Conservation (phyloP, 106 monocot species). For the Dioscorea dumetorum region DNA sequence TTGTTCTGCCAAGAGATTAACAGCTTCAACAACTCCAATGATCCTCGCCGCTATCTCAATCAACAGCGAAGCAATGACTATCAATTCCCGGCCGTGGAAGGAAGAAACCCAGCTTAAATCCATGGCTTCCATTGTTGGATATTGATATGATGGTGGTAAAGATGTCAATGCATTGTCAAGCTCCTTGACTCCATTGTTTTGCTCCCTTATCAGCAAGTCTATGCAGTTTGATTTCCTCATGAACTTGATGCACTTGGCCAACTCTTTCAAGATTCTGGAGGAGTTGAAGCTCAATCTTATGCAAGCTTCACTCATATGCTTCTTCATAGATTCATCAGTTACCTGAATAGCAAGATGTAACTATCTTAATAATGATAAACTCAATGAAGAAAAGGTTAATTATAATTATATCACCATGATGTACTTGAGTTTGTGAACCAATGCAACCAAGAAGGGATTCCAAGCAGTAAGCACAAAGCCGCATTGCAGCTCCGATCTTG, state of each 20-base stretch:
- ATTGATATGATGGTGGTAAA: constrained; percentile 2
- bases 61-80: constrained; percentile 34
- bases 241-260: constrained; percentile 9
- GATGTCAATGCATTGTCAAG: constrained; percentile 9
- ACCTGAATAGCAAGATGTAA: background rate
- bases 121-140: background rate
- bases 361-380: too few relatives aligned
- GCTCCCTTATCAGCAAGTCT: constrained; percentile 1
- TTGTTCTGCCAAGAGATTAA: constrained; percentile 18
- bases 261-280: constrained; percentile 14
- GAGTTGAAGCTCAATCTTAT: constrained; percentile 1
- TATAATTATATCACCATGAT: background rate
- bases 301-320: constrained; percentile 2
- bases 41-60: constrained; percentile 42
- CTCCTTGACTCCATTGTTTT: constrained; percentile 7
- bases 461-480: constrained; percentile 17
- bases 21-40: constrained; percentile 23
- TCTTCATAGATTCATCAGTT: constrained; percentile 13
- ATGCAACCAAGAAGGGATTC: constrained; percentile 19
- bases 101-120: background rate
- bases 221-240: constrained; percentile 15
- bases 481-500: constrained; percentile 22
- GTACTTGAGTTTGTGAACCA: constrained; percentile 11
- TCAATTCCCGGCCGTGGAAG: constrained; percentile 26
- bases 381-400: too few relatives aligned